Base-by-base conservation (phyloP, 257 asterid species). In the Jacaranda copaia region DNA sequence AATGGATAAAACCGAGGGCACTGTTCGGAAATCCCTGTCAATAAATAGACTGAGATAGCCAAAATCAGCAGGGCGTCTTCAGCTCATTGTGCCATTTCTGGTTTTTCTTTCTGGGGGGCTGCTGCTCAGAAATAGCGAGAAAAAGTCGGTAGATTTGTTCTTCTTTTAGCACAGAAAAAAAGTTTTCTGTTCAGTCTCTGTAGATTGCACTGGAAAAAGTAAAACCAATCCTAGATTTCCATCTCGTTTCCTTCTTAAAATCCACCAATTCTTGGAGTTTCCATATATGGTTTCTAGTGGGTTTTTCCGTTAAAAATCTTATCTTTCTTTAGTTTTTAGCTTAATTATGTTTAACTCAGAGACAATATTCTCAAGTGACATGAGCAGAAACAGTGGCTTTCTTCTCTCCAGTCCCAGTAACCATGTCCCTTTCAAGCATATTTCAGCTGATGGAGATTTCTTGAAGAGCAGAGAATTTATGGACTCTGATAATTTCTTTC, bases 401-500 rank as follows among this genome's bases (percentile, higher is more conserved):
- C 87, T 67, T 18, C 62, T 68, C 55, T 65, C 80, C 35, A 74
- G 48, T 55, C 45, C 45, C 55, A 63, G 35, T 36, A 63, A 81
- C 16, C 72, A 59, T 43, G 63, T 8, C 68, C 42, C 36, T 49
- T 69, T 75, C 32, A 89, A 82, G 85, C 77, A 76, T 48, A 64
- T 59, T 70, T 76, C 86, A 74, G 40, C 74, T 52, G 91, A 84
- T 20, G 86, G 82, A 8, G 92, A 87, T 8, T 82, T 82, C 69
- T 48, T 52, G 8, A 80, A 81, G 84, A 77, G 83, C 14, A 74
- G 78, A 40, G 85, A 85, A 13, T 70, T 72, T 52, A 59, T 80
- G 70, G 85, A 77, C 13, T 82, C 92, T 15, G 96, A 88, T 25
- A 25, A 25, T 73, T 79, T 61, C 61, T 86, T 79, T 15, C 88